Conservation (phyloP, 768 basidiomycete genomes). For the Ramaria sp. region DNA sequence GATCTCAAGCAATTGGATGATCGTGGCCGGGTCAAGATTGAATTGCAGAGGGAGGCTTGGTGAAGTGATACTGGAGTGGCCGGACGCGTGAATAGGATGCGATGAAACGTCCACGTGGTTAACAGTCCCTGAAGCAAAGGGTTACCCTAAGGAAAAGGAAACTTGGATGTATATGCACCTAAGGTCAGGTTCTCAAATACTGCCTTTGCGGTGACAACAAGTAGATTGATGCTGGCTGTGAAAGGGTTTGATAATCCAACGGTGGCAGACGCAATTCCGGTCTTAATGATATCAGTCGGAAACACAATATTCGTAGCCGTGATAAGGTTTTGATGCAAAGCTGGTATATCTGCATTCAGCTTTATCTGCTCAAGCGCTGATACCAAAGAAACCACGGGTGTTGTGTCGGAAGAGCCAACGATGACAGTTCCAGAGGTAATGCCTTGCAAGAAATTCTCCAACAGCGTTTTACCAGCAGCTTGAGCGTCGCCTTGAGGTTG, state of each 20-base stretch:
- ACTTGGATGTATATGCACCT: conserved; percentile 20
- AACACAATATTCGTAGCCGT: conserved; percentile 44
- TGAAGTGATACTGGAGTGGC: conserved; percentile 50
- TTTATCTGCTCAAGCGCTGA: conserved; percentile 49
- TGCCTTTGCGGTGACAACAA: conserved; percentile 43
- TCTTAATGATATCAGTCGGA: conserved; percentile 50
- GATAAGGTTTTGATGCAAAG: conserved; percentile 52
- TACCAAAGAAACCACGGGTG: conserved; percentile 50
- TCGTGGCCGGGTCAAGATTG: conserved; percentile 51
- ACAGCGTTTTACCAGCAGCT: conserved; percentile 40
- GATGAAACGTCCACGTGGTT: conserved; percentile 42
- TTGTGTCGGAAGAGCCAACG: conserved; percentile 42
- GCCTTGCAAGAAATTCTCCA: conserved; percentile 65
- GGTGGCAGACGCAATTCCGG: conserved; percentile 45
- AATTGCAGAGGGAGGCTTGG: conserved; percentile 47
- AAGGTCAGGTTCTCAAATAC: conserved; percentile 45
- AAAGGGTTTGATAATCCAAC: conserved; percentile 60
- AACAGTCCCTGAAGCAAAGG: conserved; percentile 23
- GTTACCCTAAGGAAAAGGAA: background rate
- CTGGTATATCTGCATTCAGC: conserved; percentile 51
- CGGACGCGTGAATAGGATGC: conserved; percentile 46
- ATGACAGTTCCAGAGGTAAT: conserved; percentile 45
- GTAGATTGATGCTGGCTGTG: conserved; percentile 57
- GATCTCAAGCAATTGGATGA: conserved; percentile 43
- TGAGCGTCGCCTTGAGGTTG: conserved; percentile 39